These are phyloP conservation scores for Clitocybe nebularis DNA, from an alignment of 1,284 basidiomycete species.

Conservation along the genomic window DNA sequence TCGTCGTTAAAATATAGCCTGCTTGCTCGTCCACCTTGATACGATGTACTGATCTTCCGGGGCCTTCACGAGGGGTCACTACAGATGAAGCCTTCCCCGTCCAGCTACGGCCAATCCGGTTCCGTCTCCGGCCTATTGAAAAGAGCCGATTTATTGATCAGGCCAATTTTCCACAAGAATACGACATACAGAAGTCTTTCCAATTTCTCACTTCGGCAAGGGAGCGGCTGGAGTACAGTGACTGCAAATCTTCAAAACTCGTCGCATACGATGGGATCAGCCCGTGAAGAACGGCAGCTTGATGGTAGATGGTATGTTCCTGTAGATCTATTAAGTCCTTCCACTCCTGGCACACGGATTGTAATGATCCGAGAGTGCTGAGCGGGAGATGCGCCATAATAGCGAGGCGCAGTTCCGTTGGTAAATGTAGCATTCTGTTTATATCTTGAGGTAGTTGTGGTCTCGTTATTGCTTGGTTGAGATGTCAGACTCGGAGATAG, in stretches of 20 bases:
- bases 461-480: too few species aligned
- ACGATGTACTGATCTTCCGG: slow-evolving; percentile 50
- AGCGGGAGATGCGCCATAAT: slow-evolving; percentile 45
- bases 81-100: slow-evolving; percentile 40
- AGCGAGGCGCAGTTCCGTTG: slow-evolving; percentile 42
- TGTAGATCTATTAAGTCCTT: slow-evolving; percentile 41
- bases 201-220: slow-evolving; percentile 37
- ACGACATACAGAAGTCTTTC: slow-evolving; percentile 56
- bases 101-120: slow-evolving; percentile 53
- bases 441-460: too few species aligned
- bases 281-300: slow-evolving; percentile 45
- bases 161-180: neutral
- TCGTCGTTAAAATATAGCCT: slow-evolving; percentile 56
- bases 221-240: slow-evolving; percentile 25
- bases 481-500: too few species aligned
- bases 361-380: slow-evolving; percentile 31
- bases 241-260: slow-evolving; percentile 28
- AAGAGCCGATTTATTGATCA: slow-evolving; percentile 5
- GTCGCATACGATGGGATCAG: slow-evolving; percentile 32
- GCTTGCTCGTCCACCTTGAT: slow-evolving; percentile 67
- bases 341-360: slow-evolving; percentile 40
- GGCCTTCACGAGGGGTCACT: slow-evolving; percentile 27
- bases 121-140: slow-evolving; percentile 39
- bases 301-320: slow-evolving; percentile 45
- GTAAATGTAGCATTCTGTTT: slow-evolving; percentile 14